Conservation (phyloP, 148 eudicot genomes). For the Rhododendron ovatum region DNA sequence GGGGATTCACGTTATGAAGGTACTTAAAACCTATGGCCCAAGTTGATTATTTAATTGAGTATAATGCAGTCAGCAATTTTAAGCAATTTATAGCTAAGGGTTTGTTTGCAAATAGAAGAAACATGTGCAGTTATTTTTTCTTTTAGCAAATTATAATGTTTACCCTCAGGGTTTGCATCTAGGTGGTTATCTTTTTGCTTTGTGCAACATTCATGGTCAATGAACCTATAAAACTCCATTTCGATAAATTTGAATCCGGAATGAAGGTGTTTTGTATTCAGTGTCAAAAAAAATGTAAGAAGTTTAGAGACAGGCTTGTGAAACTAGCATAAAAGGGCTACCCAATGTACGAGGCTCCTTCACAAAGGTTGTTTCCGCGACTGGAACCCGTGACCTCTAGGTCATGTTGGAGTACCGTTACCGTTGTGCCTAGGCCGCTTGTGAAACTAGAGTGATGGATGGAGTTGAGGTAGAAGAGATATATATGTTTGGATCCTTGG, state of each 20-base stretch:
- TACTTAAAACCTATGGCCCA: constrained; percentile 4
- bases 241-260: neutral
- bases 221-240: neutral
- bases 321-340: neutral
- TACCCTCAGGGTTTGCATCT: neutral
- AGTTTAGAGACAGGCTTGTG: neutral
- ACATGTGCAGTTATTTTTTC: neutral
- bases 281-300: neutral
- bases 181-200: neutral
- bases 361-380: neutral
- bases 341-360: neutral
- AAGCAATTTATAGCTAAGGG: neutral
- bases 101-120: no score
- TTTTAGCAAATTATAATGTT: neutral
- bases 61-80: neutral
- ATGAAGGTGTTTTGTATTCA: neutral
- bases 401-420: neutral
- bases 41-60: neutral
- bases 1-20: constrained; percentile 65
- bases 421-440: neutral
- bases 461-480: neutral
- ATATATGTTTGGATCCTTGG: neutral
- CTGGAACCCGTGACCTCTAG: neutral
- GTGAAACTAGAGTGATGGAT: neutral
- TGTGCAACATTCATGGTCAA: neutral